phyloP scores from a whole-genome alignment of 2,329 filamentous ascomycete genomes.

The Ophiostoma piceae region DNA sequence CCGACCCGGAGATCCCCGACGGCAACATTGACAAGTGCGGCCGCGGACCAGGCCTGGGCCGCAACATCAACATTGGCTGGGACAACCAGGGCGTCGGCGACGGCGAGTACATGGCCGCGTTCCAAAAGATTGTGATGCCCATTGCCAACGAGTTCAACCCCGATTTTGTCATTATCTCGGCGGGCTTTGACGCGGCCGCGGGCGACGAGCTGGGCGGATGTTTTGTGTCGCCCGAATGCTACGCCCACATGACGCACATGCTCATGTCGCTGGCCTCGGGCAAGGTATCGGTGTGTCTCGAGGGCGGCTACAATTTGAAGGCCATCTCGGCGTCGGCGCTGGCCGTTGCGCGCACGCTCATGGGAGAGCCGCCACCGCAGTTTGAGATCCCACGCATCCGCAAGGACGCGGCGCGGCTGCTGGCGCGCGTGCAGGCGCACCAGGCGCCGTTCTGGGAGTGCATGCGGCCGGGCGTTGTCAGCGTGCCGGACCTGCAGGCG shows the following conservation, averaged over 20 bases:
- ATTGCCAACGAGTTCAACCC: constrained; percentile 90
- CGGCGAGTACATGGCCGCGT: constrained; percentile 93
- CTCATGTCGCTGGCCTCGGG: constrained; percentile 89
- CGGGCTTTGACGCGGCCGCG: constrained; percentile 91
- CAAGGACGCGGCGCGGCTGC: constrained; percentile 50
- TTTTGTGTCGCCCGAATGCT: constrained; percentile 84
- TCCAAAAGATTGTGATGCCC: constrained; percentile 94
- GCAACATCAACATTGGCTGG: constrained; percentile 64
- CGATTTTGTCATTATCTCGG: constrained; percentile 89
- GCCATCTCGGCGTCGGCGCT: constrained; percentile 91
- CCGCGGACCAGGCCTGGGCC: constrained; percentile 49
- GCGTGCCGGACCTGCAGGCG: constrained; percentile 47
- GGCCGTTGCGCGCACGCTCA: constrained; percentile 84
- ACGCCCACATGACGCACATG: constrained; percentile 99
- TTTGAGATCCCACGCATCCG: constrained; percentile 54
- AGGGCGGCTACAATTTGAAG: constrained; percentile 90
- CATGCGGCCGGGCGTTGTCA: constrained; percentile 64
- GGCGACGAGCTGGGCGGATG: constrained; percentile 91
- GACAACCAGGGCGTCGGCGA: constrained; percentile 79
- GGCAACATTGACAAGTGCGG: constrained; percentile 58
- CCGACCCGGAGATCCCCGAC: constrained; percentile 53
- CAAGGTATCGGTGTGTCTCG: constrained; percentile 85
- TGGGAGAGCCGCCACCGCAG: constrained; percentile 81
- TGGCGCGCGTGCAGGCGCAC: constrained; percentile 55
- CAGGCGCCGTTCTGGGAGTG: constrained; percentile 79